These are phyloP conservation scores for Hyparrhenia diplandra DNA, from an alignment of 176 grass and related monocot species.

Conservation along the genomic window DNA sequence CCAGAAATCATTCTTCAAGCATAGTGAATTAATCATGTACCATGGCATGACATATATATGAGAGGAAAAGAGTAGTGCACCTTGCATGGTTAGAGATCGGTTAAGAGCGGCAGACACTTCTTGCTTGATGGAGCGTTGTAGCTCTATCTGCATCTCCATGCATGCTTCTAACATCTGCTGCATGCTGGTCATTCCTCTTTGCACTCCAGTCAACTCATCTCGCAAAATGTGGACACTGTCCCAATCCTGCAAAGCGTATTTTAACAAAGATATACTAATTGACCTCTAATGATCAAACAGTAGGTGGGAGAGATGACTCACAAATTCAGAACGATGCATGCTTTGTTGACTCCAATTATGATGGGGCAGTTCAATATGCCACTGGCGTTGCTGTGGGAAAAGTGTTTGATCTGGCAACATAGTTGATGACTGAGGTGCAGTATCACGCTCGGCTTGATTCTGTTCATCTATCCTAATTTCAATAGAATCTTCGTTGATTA, in stretches of 20 bases:
- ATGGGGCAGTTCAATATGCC: constrained; percentile 45
- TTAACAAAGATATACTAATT: no score
- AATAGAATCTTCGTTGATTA: constrained; percentile 24
- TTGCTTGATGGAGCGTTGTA: constrained; percentile 74
- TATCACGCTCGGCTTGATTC: not conserved
- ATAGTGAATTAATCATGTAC: not conserved
- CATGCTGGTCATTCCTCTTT: constrained; percentile 68
- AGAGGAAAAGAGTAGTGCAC: constrained; percentile 1
- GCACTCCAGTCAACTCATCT: constrained; percentile 62
- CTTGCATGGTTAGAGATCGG: constrained; percentile 32
- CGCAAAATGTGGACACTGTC: constrained; percentile 72
- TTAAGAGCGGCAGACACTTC: constrained; percentile 84
- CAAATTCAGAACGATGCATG: constrained; percentile 42
- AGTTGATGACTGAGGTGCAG: not conserved
- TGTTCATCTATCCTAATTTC: constrained; percentile 19
- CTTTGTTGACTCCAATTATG: constrained; percentile 48
- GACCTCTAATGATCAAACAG: not conserved
- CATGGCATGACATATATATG: not conserved
- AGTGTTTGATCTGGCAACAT: constrained; percentile 21
- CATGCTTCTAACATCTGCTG: constrained; percentile 75
- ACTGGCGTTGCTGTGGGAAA: constrained; percentile 36
- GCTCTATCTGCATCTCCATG: constrained; percentile 96
- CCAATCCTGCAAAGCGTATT: constrained; percentile 50
- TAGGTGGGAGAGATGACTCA: constrained; percentile 13
- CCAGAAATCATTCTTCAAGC: not conserved